A percentile compares a stretch with the other conserved stretches of the same genome.
Conservation (phyloP, 371 early-diverging fungal genomes). For the Mucor indicus region DNA sequence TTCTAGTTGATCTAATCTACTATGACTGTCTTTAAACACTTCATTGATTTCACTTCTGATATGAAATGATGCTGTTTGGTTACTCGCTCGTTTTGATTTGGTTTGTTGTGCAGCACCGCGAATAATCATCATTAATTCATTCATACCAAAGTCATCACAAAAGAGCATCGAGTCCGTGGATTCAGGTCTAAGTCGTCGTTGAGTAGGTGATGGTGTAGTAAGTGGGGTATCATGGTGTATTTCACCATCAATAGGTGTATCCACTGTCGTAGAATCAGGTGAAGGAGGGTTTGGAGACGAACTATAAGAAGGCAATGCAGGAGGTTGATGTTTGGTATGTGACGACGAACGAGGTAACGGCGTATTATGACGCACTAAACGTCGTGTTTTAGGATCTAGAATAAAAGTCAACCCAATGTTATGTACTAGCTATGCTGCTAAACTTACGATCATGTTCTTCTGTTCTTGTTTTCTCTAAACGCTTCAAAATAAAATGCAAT, state of each 20-base stretch:
- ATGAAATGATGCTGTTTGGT: not conserved
- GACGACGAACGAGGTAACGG: conserved; percentile 36
- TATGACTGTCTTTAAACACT: conserved; percentile 35
- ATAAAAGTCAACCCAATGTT: too few species aligned
- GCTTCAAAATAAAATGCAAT: conserved; percentile 36
- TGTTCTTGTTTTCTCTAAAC: too few species aligned
- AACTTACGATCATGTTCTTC: too few species aligned
- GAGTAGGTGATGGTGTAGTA: not conserved
- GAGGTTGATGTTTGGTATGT: conserved; percentile 2
- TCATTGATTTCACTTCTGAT: conserved; percentile 31
- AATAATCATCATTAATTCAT: conserved; percentile 49
- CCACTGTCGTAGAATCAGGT: too few species aligned
- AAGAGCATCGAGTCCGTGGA: conserved; percentile 37
- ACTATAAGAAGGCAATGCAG: too few species aligned
- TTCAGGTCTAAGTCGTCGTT: conserved; percentile 9
- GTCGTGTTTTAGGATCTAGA: conserved; percentile 24
- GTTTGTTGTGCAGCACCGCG: conserved; percentile 35
- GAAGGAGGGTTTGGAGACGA: too few species aligned
- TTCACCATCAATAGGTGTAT: too few species aligned
- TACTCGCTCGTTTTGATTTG: not conserved
- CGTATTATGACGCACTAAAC: conserved; percentile 43
- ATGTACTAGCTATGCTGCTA: too few species aligned
- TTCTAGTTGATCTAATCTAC: conserved; percentile 42
- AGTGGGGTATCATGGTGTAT: not conserved
- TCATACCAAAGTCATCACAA: conserved; percentile 50